phyloP scores from a whole-genome alignment of 176 grass and related monocot species.

The Eragrostis curvula region DNA sequence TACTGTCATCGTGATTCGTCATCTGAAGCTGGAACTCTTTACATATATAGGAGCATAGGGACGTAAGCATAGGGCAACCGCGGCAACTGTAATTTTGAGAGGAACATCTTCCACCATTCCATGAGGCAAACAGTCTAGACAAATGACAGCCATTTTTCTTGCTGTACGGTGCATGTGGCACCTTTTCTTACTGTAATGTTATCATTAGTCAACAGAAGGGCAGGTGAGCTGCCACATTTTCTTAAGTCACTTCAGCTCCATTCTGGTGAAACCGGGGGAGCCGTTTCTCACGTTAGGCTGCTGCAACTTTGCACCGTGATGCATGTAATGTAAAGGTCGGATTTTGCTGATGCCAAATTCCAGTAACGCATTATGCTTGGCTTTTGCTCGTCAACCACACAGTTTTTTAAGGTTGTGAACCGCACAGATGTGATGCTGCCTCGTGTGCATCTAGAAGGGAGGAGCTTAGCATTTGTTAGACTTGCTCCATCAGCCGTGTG shows the following conservation, averaged over 20 bases:
- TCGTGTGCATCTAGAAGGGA: constrained; percentile 5
- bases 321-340: not conserved
- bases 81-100: constrained; percentile 18
- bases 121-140: not conserved
- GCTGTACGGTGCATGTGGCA: no score
- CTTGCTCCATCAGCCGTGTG: constrained; percentile 3
- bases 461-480: not conserved
- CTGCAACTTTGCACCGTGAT: no score
- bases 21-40: constrained; percentile 14
- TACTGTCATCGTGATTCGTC: constrained; percentile 52
- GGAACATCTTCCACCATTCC: not conserved
- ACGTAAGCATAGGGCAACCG: constrained; percentile 21
- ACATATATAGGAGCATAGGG: no score
- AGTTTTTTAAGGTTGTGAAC: not conserved
- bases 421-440: not conserved
- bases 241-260: no score
- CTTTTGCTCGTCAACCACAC: not conserved
- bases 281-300: not conserved
- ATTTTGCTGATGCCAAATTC: not conserved
- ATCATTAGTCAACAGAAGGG: not conserved
- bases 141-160: not conserved
- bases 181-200: not conserved
- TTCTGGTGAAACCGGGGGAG: not conserved
- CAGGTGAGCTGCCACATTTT: not conserved
- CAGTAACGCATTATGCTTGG: not conserved